Base-by-base conservation (phyloP, 352 stramenopile species). In the Thalassiosira delicatula region DNA sequence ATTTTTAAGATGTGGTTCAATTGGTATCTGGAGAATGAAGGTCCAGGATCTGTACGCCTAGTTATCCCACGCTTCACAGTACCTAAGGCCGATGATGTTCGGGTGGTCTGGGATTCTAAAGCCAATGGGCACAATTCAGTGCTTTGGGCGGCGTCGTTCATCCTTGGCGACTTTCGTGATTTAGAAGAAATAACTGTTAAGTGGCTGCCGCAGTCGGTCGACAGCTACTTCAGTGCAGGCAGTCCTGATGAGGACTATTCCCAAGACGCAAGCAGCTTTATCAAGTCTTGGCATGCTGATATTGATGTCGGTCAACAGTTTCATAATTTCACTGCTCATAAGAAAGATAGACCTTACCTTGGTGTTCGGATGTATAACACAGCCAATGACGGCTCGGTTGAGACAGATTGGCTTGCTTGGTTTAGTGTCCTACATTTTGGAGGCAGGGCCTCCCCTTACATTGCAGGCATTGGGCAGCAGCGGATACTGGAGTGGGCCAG, bases 241-340 rank as follows among this genome's bases (percentile, higher is more conserved):
- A 57, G 9, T 17, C 44, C 44, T 7, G 4, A 5, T 17, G 42
- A 83, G 27, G 65, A 76, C 53, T 77, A 76, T 32, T 62, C 74
- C 23, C 33, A 53, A 61, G 57, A 73, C 7, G 3, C 32, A 5
- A n/a, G 25, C 7, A 29, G 14, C 0, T 81, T 75, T 19, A 73
- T 80, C 46, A 71, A 66, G 44, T 29, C n/a, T 44, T 71, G 30
- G 29, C 46, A 66, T 21, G 30, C 17, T 40, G 84, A 92, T 49
- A 67, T 63, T 23, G 81, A 91, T 75, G 54, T 82, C 62, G 83
- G 80, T 32, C 62, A 90, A 67, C 74, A 76, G 70, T 90, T 92
- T 53, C 37, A 84, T 11, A 91, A 90, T 44, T 87, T 82, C 59
- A n/a, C 42, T 0, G 35, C 90, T 2, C 70, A 90, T 70, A 21